Evolutionary conservation across 23 red algal genomes (phyloP).

Genomic region (Gracilariopsis chorda): DNA sequence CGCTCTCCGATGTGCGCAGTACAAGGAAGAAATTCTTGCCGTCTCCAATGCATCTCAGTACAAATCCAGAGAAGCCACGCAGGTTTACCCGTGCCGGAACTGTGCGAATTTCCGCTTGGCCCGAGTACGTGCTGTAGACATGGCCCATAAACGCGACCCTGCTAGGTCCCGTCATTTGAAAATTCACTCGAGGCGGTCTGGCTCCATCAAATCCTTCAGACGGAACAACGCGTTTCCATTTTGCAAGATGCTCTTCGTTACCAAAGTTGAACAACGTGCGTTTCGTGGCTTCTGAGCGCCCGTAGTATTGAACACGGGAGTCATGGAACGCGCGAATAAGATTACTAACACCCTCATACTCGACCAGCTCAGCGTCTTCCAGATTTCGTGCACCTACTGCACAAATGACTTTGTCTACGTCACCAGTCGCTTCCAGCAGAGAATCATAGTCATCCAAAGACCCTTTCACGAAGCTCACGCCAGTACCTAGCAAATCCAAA

Average conservation of each 20-base stretch:
- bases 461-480: conserved; percentile 83
- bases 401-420: conserved; percentile 97
- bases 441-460: conserved; percentile 74
- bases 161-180: conserved; percentile 44
- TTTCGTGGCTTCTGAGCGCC: conserved; percentile 88
- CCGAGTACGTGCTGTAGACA: conserved; percentile 70
- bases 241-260: conserved; percentile 40
- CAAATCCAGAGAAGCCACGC: conserved; percentile 80
- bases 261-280: conserved; percentile 88
- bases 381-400: conserved; percentile 44
- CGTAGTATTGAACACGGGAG: conserved; percentile 74
- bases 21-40: conserved; percentile 82
- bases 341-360: conserved; percentile 60
- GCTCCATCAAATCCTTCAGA: conserved; percentile 8
- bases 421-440: conserved; percentile 81
- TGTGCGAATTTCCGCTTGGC: conserved; percentile 50
- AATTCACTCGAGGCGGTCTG: conserved; percentile 45
- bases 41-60: conserved; percentile 89
- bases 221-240: conserved; percentile 68
- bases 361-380: conserved; percentile 53
- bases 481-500: conserved; percentile 81
- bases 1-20: conserved; percentile 56
- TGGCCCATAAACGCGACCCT: conserved; percentile 72
- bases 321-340: conserved; percentile 92
- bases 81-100: conserved; percentile 65